Evolutionary conservation across 352 stramenopile species (phyloP).

Genomic region (Pythium myriotylum): DNA sequence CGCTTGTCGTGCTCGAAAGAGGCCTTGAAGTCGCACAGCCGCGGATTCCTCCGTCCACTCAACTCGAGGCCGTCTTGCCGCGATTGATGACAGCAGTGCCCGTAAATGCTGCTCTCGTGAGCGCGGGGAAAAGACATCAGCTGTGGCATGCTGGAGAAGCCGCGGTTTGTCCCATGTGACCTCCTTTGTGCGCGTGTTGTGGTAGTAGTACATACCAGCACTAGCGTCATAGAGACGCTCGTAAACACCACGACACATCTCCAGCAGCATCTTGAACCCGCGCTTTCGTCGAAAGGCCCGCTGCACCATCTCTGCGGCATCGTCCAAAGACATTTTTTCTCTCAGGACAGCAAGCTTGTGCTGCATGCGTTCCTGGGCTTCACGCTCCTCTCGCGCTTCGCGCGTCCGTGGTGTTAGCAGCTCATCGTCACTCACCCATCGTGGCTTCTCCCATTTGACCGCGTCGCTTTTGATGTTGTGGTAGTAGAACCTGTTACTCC

Average conservation of each 20-base stretch:
- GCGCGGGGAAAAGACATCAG: slow-evolving; percentile 56
- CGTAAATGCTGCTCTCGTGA: slow-evolving; percentile 46
- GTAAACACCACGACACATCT: slow-evolving; percentile 57
- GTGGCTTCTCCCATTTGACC: slow-evolving; percentile 71
- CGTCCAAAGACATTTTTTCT: slow-evolving; percentile 30
- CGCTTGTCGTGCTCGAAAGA: slow-evolving; percentile 59
- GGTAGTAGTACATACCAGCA: slow-evolving; percentile 63
- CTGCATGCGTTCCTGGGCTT: slow-evolving; percentile 3
- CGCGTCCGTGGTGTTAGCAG: slow-evolving; percentile 59
- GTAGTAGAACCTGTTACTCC: slow-evolving; percentile 66
- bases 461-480: slow-evolving; percentile 73
- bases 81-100: slow-evolving; percentile 18
- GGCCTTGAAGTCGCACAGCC: slow-evolving; percentile 48
- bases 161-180: slow-evolving; percentile 70
- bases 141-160: slow-evolving; percentile 40
- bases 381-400: slow-evolving; percentile 13
- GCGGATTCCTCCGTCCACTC: slow-evolving; percentile 57
- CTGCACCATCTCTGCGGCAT: slow-evolving; percentile 61
- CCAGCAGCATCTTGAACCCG: slow-evolving; percentile 48
- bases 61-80: slow-evolving; percentile 8
- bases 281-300: slow-evolving; percentile 46
- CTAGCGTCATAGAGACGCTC: slow-evolving; percentile 71
- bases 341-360: slow-evolving; percentile 5
- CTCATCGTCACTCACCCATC: slow-evolving; percentile 66
- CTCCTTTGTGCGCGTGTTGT: slow-evolving; percentile 77